Evolutionary conservation across 2,329 filamentous ascomycete species (phyloP).

Genomic region (Cladosporium austrohemisphaericum): DNA sequence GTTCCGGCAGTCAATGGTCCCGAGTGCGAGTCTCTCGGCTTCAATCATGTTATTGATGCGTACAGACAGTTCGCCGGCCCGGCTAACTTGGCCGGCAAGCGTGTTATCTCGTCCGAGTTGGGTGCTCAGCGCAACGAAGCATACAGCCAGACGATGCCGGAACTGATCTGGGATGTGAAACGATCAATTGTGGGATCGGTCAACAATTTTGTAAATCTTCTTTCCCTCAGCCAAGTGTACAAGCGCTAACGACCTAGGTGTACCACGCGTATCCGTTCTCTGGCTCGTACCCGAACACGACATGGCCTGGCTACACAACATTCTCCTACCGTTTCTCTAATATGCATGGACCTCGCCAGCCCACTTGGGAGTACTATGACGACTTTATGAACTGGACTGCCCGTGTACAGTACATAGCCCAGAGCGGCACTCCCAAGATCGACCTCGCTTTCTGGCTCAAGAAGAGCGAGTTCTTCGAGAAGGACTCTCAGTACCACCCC

Average conservation of each 20-base stretch:
- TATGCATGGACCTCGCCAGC: constrained; percentile 40
- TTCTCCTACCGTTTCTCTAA: constrained; percentile 44
- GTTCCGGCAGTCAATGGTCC: constrained; percentile 32
- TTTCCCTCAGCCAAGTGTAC: neutral
- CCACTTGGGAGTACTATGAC: constrained; percentile 40
- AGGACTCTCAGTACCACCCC: constrained; percentile 21
- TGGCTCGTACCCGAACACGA: constrained; percentile 44
- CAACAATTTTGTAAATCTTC: constrained; percentile 37
- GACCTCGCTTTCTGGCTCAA: constrained; percentile 43
- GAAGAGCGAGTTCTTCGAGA: constrained; percentile 16
- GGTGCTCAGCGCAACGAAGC: constrained; percentile 28
- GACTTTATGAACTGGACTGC: constrained; percentile 38
- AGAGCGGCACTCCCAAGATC: constrained; percentile 38
- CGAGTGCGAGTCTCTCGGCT: constrained; percentile 35
- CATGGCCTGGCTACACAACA: constrained; percentile 48
- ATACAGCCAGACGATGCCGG: constrained; percentile 30
- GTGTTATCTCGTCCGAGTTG: constrained; percentile 34
- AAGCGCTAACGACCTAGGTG: neutral
- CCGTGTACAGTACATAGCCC: constrained; percentile 38
- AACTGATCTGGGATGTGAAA: constrained; percentile 37
- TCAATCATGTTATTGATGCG: constrained; percentile 30
- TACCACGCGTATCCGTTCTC: constrained; percentile 44
- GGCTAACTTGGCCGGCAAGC: constrained; percentile 30
- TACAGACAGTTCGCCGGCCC: constrained; percentile 36
- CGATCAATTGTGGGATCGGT: constrained; percentile 40